Evolutionary conservation across 768 basidiomycete genomes (phyloP), one percentile per base, ranked within the genome.

Genomic region (Kwoniella heveanensis): DNA sequence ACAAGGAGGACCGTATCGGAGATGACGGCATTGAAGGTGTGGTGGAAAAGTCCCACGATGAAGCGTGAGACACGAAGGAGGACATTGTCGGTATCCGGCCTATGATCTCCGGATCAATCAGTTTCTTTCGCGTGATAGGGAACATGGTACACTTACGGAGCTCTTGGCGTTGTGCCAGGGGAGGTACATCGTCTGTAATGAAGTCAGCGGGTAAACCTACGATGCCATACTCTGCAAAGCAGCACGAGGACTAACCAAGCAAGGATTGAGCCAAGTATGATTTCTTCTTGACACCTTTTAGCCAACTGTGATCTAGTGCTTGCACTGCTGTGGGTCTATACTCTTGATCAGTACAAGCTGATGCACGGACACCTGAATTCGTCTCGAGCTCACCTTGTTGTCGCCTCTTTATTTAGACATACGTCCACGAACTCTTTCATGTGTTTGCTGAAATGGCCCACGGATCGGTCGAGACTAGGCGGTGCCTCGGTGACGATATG

Each of bases 391-490:
- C 68, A 87, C 90, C 92, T 85, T 73, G 86, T 84, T 7, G 85
- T 82, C 4, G 94, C 92, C 75, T 96, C 90, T 78, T 95, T 95
- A 60, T 83, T 82, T 50, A 97, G 84, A 77, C 94, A 96, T 13
- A 84, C 84, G 54, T 89, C 89, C 17, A 96, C 83, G 54, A 93
- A 84, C 60, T 93, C 91, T 66, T 90, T 88, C 81, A 95, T 91
- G 0, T 85, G 84, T 57, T 87, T 87, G 26, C 89, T 89, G 19
- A 90, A 90, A 17, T 86, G 85, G 53, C 88, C 84, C 13, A 36
- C 2, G n/a, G 58, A 50, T 17, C 90, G 84, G 70, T 91, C 86
- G 44, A 96, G 83, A 12, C 85, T 86, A 0, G 94, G 94, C 3
- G 92, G 84, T 1, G 84, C 87, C 62, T 90, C 88, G 69, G 88